A percentile compares a stretch with the other conserved stretches of the same genome.
Evolutionary conservation across 352 stramenopile genomes (phyloP).

Genomic region (Thraustotheca clavata): DNA sequence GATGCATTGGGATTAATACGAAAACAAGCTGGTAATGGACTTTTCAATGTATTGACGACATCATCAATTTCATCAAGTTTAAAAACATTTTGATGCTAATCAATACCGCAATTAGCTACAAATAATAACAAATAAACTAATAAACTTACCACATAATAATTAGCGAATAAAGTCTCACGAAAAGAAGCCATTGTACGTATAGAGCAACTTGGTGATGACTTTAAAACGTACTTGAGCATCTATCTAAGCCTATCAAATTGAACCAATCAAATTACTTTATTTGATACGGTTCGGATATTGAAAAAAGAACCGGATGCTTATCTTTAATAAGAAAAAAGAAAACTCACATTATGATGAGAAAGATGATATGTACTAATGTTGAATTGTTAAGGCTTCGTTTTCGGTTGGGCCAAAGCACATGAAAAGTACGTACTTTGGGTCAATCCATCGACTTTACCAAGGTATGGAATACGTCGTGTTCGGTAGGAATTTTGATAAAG

Average conservation of each 20-base stretch:
- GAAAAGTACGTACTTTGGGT: no score
- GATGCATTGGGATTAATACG: slow-evolving; percentile 44
- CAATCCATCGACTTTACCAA: no score
- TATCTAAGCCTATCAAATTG: slow-evolving; percentile 3
- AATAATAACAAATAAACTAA: no score
- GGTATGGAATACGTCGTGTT: no score
- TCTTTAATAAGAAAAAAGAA: no score
- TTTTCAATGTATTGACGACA: slow-evolving; percentile 41
- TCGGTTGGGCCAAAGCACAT: no score
- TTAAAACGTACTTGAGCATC: neutral
- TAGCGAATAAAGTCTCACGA: slow-evolving; percentile 31
- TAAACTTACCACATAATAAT: slow-evolving; percentile 54
- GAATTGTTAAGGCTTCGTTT: no score
- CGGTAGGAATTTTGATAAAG: no score
- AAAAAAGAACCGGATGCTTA: no score
- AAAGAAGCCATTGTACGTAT: slow-evolving; percentile 9
- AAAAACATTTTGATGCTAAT: slow-evolving; percentile 56
- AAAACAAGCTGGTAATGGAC: slow-evolving; percentile 60
- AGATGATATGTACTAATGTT: no score
- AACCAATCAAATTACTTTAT: neutral
- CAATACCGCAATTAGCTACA: neutral
- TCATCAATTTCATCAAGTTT: slow-evolving; percentile 28
- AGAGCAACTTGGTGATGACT: neutral
- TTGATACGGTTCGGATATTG: neutral
- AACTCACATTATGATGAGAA: no score